Evolutionary conservation across 2,329 filamentous ascomycete genomes (phyloP).

Genomic region (Hypoxylon sp.): DNA sequence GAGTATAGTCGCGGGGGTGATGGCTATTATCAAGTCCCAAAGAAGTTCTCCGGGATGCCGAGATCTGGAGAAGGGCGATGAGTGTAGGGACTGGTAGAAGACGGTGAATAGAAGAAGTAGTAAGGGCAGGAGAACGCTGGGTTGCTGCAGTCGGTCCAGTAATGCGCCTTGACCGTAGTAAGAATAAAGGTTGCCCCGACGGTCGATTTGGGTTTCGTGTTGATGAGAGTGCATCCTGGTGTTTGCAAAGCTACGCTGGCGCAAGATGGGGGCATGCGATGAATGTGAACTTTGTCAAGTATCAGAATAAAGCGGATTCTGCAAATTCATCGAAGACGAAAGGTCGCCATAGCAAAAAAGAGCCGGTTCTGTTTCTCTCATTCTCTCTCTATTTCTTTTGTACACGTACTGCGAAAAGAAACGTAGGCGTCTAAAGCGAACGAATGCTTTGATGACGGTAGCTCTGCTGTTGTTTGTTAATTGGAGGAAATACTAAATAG

Average conservation of each 20-base stretch:
- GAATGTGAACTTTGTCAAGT: slow-evolving; percentile 13
- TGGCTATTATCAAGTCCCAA: slow-evolving; percentile 71
- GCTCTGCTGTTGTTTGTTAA: slow-evolving; percentile 2
- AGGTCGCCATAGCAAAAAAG: slow-evolving; percentile 43
- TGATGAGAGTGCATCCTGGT: slow-evolving; percentile 56
- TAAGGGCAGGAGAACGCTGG: slow-evolving; percentile 54
- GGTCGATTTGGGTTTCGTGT: slow-evolving; percentile 49
- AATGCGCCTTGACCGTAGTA: slow-evolving; percentile 44
- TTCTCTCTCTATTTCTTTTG: slow-evolving; percentile 9
- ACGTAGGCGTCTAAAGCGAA: not conserved
- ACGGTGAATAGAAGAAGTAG: slow-evolving; percentile 52
- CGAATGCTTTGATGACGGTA: not conserved
- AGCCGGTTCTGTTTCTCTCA: slow-evolving; percentile 12
- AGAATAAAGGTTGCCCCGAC: slow-evolving; percentile 43
- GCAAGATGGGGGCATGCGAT: slow-evolving; percentile 28
- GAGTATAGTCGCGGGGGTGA: slow-evolving; percentile 68
- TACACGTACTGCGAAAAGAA: slow-evolving; percentile 26
- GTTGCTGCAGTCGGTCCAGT: slow-evolving; percentile 53
- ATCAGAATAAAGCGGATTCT: slow-evolving; percentile 23
- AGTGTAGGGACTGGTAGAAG: slow-evolving; percentile 54
- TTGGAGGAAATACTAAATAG: slow-evolving; percentile 17
- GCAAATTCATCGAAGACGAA: slow-evolving; percentile 29
- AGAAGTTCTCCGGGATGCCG: slow-evolving; percentile 60
- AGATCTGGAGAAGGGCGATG: slow-evolving; percentile 47
- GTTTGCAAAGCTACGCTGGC: slow-evolving; percentile 21